A percentile compares a stretch with the other conserved stretches of the same genome.
phyloP scores from a whole-genome alignment of 2,329 filamentous ascomycete species.

The Ophiostoma tasmaniense region DNA sequence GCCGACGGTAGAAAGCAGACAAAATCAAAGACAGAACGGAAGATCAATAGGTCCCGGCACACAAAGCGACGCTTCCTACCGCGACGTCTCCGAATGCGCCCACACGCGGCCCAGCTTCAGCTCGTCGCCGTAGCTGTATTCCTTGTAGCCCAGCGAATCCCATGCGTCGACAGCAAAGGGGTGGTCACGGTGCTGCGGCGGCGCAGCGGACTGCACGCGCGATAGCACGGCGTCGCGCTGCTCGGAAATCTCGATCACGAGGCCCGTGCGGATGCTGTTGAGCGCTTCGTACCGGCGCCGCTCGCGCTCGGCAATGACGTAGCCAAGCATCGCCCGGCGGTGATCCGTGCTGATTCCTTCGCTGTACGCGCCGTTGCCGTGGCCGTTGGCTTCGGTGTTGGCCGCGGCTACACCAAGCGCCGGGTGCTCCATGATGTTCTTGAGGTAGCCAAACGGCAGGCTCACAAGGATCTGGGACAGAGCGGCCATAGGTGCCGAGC shows the following conservation, averaged over 20 bases:
- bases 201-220: slow-evolving; percentile 14
- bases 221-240: slow-evolving; percentile 16
- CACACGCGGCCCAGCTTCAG: slow-evolving; percentile 14
- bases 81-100: slow-evolving; percentile 11
- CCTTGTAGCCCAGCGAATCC: slow-evolving; percentile 22
- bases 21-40: neutral
- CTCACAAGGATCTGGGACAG: slow-evolving; percentile 63
- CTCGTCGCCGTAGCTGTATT: slow-evolving; percentile 11
- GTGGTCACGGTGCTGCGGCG: slow-evolving; percentile 11
- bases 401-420: slow-evolving; percentile 34
- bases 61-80: slow-evolving; percentile 6
- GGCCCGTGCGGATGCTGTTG: slow-evolving; percentile 23
- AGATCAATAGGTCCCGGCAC: neutral
- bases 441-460: slow-evolving; percentile 58
- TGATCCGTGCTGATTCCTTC: neutral
- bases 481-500: slow-evolving; percentile 21
- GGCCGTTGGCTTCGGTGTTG: slow-evolving; percentile 28
- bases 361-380: neutral
- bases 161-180: slow-evolving; percentile 16
- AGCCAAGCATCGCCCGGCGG: slow-evolving; percentile 22
- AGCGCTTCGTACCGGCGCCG: slow-evolving; percentile 41
- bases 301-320: slow-evolving; percentile 50
- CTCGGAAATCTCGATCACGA: neutral
- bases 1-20: neutral
- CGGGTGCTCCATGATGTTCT: slow-evolving; percentile 55